Evolutionary conservation across 2,329 filamentous ascomycete genomes (phyloP), one percentile per base, ranked within the genome.

Genomic region (Venturia carpophila): DNA sequence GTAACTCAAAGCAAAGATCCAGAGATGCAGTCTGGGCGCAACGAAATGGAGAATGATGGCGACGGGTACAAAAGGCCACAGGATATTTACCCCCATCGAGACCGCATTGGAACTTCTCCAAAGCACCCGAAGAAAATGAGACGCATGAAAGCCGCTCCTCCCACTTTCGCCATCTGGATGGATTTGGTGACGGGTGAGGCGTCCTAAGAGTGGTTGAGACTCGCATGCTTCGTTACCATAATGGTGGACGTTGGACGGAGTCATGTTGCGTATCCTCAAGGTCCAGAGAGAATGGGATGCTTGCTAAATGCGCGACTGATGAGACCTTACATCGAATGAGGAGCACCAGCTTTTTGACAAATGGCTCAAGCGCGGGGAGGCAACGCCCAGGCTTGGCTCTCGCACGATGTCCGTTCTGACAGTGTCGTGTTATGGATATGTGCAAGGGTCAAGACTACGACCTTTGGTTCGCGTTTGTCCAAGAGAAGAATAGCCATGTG

Each of bases 1-100:
- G 67, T 82, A 83, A 7, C 77, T 75, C 0, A 76, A 74, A 60
- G 75, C 76, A 69, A 82, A 82, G 68, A 80, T 79, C 74, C 75
- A 78, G 0, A 80, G 69, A 34, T 76, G 73, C 43, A 74, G 63
- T 0, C 74, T 71, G 1, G 71, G 70, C 21, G 52, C 27, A 56
- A 74, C 67, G 69, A 74, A 68, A 69, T 80, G 74, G 52, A 82
- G 70, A 21, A 77, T 73, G 37, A 82, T 71, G 4, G 80, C 79
- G 3, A 79, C 72, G 15, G 78, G 77, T 0, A 81, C 79, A 21
- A 52, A 27, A 7, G 42, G 42, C 42, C 62, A 49, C 17, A 63
- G 34, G 11, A 63, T 15, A 19, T 63, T 63, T 13, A 30, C 41
- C n/a, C 19, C 11, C 42, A 34, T 61, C 27, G 56, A 61, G 24